Evolutionary conservation across 495 filamentous ascomycete genomes (phyloP).

Genomic region (Umbilicaria muhlenbergii): DNA sequence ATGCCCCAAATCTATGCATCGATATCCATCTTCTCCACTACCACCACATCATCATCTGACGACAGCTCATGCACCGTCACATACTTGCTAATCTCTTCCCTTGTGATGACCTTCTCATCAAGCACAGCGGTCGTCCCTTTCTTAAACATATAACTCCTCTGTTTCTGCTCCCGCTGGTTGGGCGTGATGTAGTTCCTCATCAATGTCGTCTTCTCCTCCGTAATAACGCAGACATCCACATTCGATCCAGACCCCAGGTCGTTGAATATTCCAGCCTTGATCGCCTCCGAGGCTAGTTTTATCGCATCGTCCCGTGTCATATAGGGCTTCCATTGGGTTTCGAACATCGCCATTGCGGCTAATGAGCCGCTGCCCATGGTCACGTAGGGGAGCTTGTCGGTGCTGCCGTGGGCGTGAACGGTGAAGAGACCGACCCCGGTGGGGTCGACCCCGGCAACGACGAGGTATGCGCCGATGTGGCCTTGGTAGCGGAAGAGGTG

Average conservation of each 20-base stretch:
- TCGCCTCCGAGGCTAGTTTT: slow-evolving; percentile 69
- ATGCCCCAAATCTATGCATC: slow-evolving; percentile 38
- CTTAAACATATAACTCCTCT: slow-evolving; percentile 79
- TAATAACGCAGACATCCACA: slow-evolving; percentile 93
- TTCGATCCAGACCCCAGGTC: slow-evolving; percentile 95
- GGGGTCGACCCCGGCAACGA: slow-evolving; percentile 93
- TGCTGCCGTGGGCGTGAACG: slow-evolving; percentile 95
- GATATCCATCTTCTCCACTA: slow-evolving; percentile 88
- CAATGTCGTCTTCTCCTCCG: slow-evolving; percentile 79
- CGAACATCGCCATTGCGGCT: slow-evolving; percentile 96
- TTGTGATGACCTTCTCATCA: slow-evolving; percentile 83
- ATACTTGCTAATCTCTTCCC: slow-evolving; percentile 88
- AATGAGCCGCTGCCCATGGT: slow-evolving; percentile 96
- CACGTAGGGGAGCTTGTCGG: slow-evolving; percentile 98
- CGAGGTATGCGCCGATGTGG: slow-evolving; percentile 94
- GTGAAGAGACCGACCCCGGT: slow-evolving; percentile 95
- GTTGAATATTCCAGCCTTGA: slow-evolving; percentile 97
- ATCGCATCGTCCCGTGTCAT: slow-evolving; percentile 71
- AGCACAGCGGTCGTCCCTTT: slow-evolving; percentile 83
- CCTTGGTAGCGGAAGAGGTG: slow-evolving; percentile 98
- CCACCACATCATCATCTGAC: slow-evolving; percentile 36
- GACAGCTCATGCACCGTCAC: slow-evolving; percentile 77
- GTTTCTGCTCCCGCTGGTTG: slow-evolving; percentile 82
- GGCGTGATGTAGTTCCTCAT: slow-evolving; percentile 82
- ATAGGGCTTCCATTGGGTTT: slow-evolving; percentile 80